phyloP scores from a whole-genome alignment of 2,329 filamentous ascomycete genomes.

The Fusarium sp. region DNA sequence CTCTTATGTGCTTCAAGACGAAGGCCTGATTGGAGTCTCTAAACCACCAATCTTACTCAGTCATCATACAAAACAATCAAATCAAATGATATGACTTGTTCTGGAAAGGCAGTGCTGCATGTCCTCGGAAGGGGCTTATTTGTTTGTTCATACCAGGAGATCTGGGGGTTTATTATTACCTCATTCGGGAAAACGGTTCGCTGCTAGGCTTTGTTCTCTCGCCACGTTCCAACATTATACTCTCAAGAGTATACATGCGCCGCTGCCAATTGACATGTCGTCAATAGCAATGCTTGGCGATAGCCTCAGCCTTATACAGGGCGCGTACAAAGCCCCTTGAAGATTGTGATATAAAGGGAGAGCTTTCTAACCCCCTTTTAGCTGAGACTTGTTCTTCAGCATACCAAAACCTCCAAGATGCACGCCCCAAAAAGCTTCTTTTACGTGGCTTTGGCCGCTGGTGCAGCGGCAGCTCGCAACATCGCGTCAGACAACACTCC shows the following conservation, averaged over 20 bases:
- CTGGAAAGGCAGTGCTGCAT: background rate
- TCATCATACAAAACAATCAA: too few species aligned
- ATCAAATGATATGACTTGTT: background rate
- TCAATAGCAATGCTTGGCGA: background rate
- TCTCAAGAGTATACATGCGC: background rate
- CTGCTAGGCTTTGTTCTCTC: background rate
- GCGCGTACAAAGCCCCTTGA: background rate
- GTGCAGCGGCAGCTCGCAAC: conserved; percentile 8
- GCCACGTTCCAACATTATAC: background rate
- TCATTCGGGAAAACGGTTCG: background rate
- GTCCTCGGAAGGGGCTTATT: too few species aligned
- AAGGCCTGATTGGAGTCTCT: too few species aligned
- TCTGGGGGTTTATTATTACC: background rate
- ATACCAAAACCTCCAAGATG: background rate
- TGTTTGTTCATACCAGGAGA: too few species aligned
- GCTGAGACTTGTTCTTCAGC: background rate
- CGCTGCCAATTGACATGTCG: background rate
- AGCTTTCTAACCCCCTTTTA: background rate
- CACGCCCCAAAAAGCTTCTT: background rate
- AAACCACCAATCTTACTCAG: too few species aligned
- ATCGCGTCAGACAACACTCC: conserved; percentile 29
- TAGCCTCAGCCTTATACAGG: background rate
- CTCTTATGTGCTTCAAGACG: too few species aligned
- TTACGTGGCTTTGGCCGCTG: background rate
- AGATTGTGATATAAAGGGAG: background rate